Base-by-base conservation (phyloP, 2,329 filamentous ascomycete species). In the Cordyceps javanica region DNA sequence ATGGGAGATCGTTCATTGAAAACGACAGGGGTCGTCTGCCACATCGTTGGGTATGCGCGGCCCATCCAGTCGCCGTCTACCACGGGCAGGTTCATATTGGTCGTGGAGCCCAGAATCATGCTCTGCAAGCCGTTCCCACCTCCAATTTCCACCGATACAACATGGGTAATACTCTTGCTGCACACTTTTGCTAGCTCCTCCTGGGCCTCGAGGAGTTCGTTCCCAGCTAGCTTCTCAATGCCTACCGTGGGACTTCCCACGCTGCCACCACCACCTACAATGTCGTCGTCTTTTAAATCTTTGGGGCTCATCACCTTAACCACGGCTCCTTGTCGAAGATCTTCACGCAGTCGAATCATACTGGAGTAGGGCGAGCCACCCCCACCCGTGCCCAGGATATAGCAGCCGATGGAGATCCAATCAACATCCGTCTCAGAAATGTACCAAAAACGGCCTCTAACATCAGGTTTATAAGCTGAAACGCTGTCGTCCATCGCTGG, bases 111-210 rank as follows among this genome's bases (percentile, higher is more conserved):
- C 5, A 85, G 68, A 4, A 83, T 74, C 69, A 86, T 72, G 9
- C 79, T 77, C 61, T 83, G 78, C 9, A 87, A 71, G 0, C 85
- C 84, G 61, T 88, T 88, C 5, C 78, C 79, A 7, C 86, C 85
- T n/a, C 86, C 86, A 55, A 88, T 85, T 63, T 88, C 85, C 11
- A 87, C 68, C 1, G 82, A 77, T 60, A 88, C 82, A 60, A 87
- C 79, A 38, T 82, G 80, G 21, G 83, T 80, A 23, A 81, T 76
- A 1, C 67, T 65, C 16, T 69, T 66, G 38, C 74, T 70, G 49
- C 78, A 72, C 28, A 79, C 76, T 49, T 79, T 77, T 67, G 80
- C 82, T 11, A 87, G 71, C 63, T 81, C 81, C 1, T 64, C 62
- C 59, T 81, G 78, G 2, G 78, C 72, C 50, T 82, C 68, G 41